Percentiles rank a stretch among this genome's conserved stretches.
phyloP scores from a whole-genome alignment of 805 yeast species.

The Saccharomycopsis fibuligera region DNA sequence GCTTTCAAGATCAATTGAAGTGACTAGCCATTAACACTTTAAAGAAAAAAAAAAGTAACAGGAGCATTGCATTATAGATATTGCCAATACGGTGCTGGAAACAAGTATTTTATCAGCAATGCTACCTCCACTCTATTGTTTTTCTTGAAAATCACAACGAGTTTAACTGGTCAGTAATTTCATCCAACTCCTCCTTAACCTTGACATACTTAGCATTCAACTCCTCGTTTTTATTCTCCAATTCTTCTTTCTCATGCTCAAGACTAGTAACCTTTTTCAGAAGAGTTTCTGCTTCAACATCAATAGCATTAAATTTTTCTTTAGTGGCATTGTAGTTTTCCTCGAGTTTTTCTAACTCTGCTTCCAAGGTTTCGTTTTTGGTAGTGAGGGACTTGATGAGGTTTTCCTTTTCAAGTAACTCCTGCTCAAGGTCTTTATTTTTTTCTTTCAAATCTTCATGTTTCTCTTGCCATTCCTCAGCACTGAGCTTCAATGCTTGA shows the following conservation, averaged over 20 bases:
- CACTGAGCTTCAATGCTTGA: slow-evolving; percentile 50
- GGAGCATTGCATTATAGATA: background rate
- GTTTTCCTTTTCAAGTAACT: slow-evolving; percentile 54
- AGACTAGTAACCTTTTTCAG: slow-evolving; percentile 59
- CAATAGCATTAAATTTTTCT: slow-evolving; percentile 56
- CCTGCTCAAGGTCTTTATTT: slow-evolving; percentile 58
- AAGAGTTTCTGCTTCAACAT: slow-evolving; percentile 57
- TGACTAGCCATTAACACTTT: too few relatives aligned
- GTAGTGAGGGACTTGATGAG: slow-evolving; percentile 56
- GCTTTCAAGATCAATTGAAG: background rate
- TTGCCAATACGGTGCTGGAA: background rate
- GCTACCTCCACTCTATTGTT: background rate
- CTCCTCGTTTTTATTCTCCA: slow-evolving; percentile 54
- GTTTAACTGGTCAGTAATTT: slow-evolving; percentile 58
- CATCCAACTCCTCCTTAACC: slow-evolving; percentile 58
- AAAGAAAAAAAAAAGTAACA: background rate
- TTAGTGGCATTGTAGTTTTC: slow-evolving; percentile 50
- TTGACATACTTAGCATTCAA: slow-evolving; percentile 47
- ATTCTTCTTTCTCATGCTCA: slow-evolving; percentile 55
- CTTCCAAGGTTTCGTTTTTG: slow-evolving; percentile 55
- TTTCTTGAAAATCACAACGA: slow-evolving; percentile 27
- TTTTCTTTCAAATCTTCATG: slow-evolving; percentile 49
- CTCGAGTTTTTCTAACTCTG: slow-evolving; percentile 45
- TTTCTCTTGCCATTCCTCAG: slow-evolving; percentile 64
- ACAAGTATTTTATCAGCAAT: background rate